Evolutionary conservation across 805 yeast genomes (phyloP).

Genomic region (Lachancea cidri): DNA sequence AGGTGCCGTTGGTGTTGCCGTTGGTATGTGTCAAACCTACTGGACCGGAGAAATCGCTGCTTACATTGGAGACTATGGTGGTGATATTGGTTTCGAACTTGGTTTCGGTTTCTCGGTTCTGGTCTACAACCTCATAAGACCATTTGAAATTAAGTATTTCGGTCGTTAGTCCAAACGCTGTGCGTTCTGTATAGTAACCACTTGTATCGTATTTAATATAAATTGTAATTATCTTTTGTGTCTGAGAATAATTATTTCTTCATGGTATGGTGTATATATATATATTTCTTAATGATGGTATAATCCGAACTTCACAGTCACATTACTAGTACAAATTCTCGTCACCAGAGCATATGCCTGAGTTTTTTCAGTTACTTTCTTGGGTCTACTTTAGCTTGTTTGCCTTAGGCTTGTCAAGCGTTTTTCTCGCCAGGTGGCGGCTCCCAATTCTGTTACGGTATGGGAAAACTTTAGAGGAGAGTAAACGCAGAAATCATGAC

Average conservation of each 20-base stretch:
- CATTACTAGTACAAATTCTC: too few species aligned
- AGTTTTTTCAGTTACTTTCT: neutral
- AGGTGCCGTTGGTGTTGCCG: slow-evolving; percentile 79
- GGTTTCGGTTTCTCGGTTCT: slow-evolving; percentile 63
- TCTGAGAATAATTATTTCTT: neutral
- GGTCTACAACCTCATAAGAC: slow-evolving; percentile 53
- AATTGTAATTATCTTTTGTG: neutral
- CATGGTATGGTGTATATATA: too few species aligned
- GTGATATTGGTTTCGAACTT: slow-evolving; percentile 83
- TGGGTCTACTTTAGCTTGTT: neutral
- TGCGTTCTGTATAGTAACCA: neutral
- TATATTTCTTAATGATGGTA: too few species aligned
- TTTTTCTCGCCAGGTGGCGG: slow-evolving; percentile 28
- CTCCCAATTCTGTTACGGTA: slow-evolving; percentile 38
- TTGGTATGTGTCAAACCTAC: slow-evolving; percentile 88
- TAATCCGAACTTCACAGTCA: too few species aligned
- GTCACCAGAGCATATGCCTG: neutral
- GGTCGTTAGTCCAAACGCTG: slow-evolving; percentile 31
- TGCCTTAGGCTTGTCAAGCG: slow-evolving; percentile 6
- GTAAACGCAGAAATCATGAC: neutral
- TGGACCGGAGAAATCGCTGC: slow-evolving; percentile 66
- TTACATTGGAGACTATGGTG: slow-evolving; percentile 62
- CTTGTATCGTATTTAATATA: neutral
- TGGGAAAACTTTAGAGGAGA: slow-evolving; percentile 39
- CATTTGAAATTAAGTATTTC: slow-evolving; percentile 59